These are phyloP conservation scores for Chrysosphaeria jannelii DNA, from an alignment of 2,329 filamentous ascomycete genomes.

Conservation along the genomic window DNA sequence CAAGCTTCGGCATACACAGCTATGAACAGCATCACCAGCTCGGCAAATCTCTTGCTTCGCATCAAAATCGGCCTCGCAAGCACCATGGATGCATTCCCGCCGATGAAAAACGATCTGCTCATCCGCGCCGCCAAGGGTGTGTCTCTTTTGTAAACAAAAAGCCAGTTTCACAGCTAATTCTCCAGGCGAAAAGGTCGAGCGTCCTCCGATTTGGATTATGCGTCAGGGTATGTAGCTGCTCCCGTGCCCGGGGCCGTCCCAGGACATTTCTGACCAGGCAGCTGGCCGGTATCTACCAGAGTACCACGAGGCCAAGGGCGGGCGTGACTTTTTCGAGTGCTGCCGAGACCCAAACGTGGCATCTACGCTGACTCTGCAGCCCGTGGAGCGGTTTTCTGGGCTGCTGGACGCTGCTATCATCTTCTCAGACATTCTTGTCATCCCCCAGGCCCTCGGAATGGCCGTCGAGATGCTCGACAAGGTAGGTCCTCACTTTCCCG, in stretches of 20 bases:
- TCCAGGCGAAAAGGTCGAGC: slow-evolving; percentile 62
- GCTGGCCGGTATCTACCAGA: slow-evolving; percentile 92
- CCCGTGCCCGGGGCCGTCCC: too few species aligned
- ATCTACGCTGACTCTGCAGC: slow-evolving; percentile 78
- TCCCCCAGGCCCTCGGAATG: slow-evolving; percentile 96
- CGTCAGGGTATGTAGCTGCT: slow-evolving; percentile 95
- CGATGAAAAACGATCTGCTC: slow-evolving; percentile 76
- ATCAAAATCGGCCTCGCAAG: neutral
- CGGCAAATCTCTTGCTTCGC: neutral
- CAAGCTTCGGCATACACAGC: neutral
- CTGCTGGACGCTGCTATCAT: slow-evolving; percentile 94
- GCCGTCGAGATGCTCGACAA: slow-evolving; percentile 94
- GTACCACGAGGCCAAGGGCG: slow-evolving; percentile 84
- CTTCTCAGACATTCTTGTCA: slow-evolving; percentile 93
- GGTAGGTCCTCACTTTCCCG: slow-evolving; percentile 82
- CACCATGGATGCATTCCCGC: slow-evolving; percentile 46
- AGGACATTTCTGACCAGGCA: slow-evolving; percentile 11
- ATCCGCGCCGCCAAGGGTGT: slow-evolving; percentile 69
- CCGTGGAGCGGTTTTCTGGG: slow-evolving; percentile 68
- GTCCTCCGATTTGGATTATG: slow-evolving; percentile 97
- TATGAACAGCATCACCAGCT: neutral
- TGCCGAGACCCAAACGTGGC: slow-evolving; percentile 81
- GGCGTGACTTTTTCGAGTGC: slow-evolving; percentile 87
- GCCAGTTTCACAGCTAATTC: too few species aligned
- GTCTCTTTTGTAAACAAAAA: too few species aligned